Evolutionary conservation across 208 protist species (phyloP).

Genomic region (Leishmania amazonensis): DNA sequence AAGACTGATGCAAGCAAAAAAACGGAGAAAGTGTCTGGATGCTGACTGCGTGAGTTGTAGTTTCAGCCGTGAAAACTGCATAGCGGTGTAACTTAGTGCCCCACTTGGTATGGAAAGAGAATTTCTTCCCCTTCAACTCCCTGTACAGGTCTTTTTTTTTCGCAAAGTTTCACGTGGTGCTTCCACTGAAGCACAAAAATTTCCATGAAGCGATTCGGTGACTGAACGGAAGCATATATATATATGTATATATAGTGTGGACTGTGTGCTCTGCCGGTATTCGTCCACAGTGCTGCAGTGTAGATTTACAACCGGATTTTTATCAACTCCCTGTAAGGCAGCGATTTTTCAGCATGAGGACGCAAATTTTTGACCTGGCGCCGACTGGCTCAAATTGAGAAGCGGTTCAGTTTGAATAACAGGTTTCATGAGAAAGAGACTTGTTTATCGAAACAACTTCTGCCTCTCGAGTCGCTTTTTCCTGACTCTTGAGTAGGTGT

Average conservation of each 20-base stretch:
- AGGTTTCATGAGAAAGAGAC: background rate
- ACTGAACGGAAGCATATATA: background rate
- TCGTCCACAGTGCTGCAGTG: background rate
- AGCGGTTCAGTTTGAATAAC: background rate
- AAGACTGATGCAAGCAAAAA: background rate
- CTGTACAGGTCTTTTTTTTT: background rate
- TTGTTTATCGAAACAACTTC: background rate
- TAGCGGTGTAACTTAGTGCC: background rate
- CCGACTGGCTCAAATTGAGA: background rate
- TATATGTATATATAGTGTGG: too few relatives aligned
- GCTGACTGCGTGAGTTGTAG: background rate
- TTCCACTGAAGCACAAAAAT: background rate
- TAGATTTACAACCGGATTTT: background rate
- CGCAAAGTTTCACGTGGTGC: background rate
- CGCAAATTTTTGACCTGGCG: background rate
- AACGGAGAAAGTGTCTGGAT: background rate
- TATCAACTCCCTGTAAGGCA: background rate
- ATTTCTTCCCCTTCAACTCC: background rate
- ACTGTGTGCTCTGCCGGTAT: background rate
- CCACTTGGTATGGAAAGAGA: background rate
- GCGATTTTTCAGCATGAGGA: background rate
- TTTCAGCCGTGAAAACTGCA: background rate
- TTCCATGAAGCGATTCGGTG: background rate
- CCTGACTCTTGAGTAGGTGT: background rate
- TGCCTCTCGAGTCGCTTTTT: background rate